A percentile compares a stretch with the other conserved stretches of the same genome.
Conservation (phyloP, 257 asterid genomes). For the Nyctanthes arbortristis region DNA sequence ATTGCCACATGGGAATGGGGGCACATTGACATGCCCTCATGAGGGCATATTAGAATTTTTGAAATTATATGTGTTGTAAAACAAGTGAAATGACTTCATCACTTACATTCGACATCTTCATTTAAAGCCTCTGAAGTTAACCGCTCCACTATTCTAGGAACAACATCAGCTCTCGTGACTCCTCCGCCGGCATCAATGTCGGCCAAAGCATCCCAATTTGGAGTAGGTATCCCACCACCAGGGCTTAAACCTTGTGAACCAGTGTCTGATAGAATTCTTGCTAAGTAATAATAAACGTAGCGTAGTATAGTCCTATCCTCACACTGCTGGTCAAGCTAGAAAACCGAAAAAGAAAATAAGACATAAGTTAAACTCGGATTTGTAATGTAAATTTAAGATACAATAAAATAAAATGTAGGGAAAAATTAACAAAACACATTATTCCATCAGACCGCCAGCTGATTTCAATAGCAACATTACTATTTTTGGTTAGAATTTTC, state of each 20-base stretch:
- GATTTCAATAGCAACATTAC: not conserved
- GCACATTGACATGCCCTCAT: too few species aligned
- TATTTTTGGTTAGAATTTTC: not conserved
- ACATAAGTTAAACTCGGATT: slow-evolving; percentile 26
- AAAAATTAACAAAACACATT: slow-evolving; percentile 13
- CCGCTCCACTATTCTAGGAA: slow-evolving; percentile 83
- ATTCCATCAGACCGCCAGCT: slow-evolving; percentile 2
- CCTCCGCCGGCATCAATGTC: slow-evolving; percentile 97
- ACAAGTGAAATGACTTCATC: slow-evolving; percentile 13
- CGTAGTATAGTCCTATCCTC: slow-evolving; percentile 97
- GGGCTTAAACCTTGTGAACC: slow-evolving; percentile 94
- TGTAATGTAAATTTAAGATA: not conserved
- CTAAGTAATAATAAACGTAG: slow-evolving; percentile 96
- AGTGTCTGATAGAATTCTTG: slow-evolving; percentile 92
- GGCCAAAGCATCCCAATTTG: slow-evolving; percentile 99
- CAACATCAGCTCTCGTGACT: slow-evolving; percentile 99
- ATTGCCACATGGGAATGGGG: too few species aligned
- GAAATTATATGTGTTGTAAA: not conserved
- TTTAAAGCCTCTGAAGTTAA: slow-evolving; percentile 87
- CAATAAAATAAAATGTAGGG: slow-evolving; percentile 13
- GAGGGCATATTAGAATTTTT: too few species aligned
- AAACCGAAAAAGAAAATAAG: slow-evolving; percentile 25
- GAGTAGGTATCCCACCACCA: slow-evolving; percentile 99
- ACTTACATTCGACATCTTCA: slow-evolving; percentile 88
- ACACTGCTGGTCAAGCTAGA: slow-evolving; percentile 99